Evolutionary conservation across 345 rosid genomes (phyloP).

Genomic region (Ceriops decandra): DNA sequence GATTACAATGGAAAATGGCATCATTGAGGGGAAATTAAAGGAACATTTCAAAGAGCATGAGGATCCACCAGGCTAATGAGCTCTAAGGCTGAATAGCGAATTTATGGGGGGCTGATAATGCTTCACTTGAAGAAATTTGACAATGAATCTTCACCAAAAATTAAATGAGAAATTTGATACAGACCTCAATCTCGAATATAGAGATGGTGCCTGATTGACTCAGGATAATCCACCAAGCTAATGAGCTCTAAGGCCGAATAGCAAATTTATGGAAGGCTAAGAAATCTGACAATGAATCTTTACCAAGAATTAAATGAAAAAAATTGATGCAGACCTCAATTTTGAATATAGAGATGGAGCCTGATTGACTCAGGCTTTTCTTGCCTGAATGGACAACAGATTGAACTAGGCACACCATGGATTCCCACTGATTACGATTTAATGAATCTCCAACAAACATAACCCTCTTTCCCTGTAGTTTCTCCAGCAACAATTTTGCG

Average conservation of each 20-base stretch:
- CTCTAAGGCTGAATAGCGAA: background rate
- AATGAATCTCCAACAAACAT: slow-evolving; percentile 70
- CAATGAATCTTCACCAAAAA: background rate
- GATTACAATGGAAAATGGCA: background rate
- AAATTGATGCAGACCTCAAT: slow-evolving; percentile 33
- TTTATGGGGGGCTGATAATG: background rate
- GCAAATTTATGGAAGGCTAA: background rate
- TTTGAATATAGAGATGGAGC: slow-evolving; percentile 30
- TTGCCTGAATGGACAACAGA: slow-evolving; percentile 35
- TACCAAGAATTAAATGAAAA: background rate
- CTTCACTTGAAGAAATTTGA: background rate
- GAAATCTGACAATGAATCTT: background rate
- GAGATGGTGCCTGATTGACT: too few relatives aligned
- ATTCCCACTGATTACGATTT: slow-evolving; percentile 60
- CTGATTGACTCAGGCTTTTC: slow-evolving; percentile 39
- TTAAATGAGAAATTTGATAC: background rate
- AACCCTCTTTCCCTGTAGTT: slow-evolving; percentile 57
- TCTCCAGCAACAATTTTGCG: slow-evolving; percentile 46
- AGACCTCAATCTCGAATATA: too few relatives aligned
- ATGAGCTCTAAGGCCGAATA: background rate
- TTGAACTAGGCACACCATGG: slow-evolving; percentile 64
- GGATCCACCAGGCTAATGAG: background rate
- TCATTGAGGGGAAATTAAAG: background rate
- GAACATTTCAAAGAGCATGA: background rate
- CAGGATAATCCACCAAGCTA: background rate